Evolutionary conservation across 805 yeast species (phyloP).

Genomic region (Ogataea neopini): DNA sequence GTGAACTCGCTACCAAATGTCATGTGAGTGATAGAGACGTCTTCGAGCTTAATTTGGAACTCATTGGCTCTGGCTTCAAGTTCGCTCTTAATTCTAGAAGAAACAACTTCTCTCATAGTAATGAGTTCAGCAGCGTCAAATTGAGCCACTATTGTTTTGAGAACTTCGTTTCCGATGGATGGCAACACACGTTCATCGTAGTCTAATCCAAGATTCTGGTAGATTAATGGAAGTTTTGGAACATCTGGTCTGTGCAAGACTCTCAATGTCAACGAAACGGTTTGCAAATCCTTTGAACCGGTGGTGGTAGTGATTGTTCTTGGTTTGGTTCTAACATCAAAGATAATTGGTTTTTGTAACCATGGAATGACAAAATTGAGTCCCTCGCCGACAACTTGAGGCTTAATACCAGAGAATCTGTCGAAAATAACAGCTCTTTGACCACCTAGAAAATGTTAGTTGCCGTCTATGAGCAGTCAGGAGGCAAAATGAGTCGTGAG

Average conservation of each 20-base stretch:
- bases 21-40: conserved; percentile 96
- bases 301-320: conserved; percentile 91
- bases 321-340: conserved; percentile 94
- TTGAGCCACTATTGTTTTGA: conserved; percentile 96
- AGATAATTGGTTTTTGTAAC: conserved; percentile 88
- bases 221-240: conserved; percentile 73
- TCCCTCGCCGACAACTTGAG: conserved; percentile 91
- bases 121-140: conserved; percentile 98
- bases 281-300: conserved; percentile 96
- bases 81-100: conserved; percentile 85
- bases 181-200: conserved; percentile 97
- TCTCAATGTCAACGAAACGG: conserved; percentile 88
- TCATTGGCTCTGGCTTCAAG: conserved; percentile 80
- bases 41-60: conserved; percentile 89
- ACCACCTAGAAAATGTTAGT: conserved; percentile 50
- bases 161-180: conserved; percentile 93
- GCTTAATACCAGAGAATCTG: conserved; percentile 84
- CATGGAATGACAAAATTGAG: conserved; percentile 95
- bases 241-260: conserved; percentile 95
- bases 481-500: too few relatives aligned
- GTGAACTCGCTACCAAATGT: conserved; percentile 96
- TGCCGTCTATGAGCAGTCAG: too few relatives aligned
- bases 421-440: conserved; percentile 94
- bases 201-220: conserved; percentile 89
- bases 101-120: conserved; percentile 94